Conservation (phyloP, 169 alveolate species). For the Plasmodium falciparum region DNA sequence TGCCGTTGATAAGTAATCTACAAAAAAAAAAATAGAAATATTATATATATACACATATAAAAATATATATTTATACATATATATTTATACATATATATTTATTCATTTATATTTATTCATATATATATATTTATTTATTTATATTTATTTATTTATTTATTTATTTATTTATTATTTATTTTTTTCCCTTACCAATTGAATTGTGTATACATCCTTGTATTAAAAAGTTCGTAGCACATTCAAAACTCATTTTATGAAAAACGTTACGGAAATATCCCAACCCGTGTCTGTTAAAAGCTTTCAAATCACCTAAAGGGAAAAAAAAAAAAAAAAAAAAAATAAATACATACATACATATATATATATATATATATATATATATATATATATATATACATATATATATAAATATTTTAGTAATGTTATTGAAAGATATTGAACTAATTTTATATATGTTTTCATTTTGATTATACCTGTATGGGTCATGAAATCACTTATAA, state of each 20-base stretch:
- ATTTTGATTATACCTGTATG: slow-evolving; percentile 89
- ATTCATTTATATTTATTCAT: neutral
- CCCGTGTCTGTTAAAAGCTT: slow-evolving; percentile 52
- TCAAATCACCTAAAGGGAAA: slow-evolving; percentile 43
- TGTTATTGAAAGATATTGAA: neutral
- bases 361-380: neutral
- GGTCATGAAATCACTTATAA: slow-evolving; percentile 98
- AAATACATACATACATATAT: slow-evolving; percentile 3
- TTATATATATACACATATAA: neutral
- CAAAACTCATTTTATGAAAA: slow-evolving; percentile 71
- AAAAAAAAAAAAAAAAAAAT: neutral
- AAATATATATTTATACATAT: neutral
- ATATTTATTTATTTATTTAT: neutral
- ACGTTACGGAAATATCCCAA: slow-evolving; percentile 40
- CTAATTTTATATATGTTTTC: neutral
- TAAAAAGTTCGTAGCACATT: slow-evolving; percentile 56
- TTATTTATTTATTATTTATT: neutral
- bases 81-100: neutral
- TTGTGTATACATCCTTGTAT: slow-evolving; percentile 69
- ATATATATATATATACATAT: neutral
- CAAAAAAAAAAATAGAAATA: neutral
- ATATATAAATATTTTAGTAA: neutral
- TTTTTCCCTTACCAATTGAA: slow-evolving; percentile 36
- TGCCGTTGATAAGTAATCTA: slow-evolving; percentile 59
- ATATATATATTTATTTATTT: neutral